Conservation (phyloP, 2,329 filamentous ascomycete genomes). For the Alternaria arbusti region DNA sequence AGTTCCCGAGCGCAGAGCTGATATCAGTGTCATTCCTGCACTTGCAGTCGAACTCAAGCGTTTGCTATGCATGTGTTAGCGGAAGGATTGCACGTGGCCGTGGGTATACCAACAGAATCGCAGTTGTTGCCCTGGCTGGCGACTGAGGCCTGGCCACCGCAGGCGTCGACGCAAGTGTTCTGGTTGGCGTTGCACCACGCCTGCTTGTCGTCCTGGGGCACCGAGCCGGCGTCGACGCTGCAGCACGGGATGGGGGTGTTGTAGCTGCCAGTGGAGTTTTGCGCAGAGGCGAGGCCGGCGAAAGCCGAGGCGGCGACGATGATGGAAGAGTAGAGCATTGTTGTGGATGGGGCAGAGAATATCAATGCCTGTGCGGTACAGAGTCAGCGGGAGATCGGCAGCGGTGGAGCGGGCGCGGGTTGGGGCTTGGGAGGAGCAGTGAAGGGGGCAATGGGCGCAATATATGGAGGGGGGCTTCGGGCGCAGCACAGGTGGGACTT, state of each 20-base stretch:
- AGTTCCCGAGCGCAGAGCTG: slow-evolving; percentile 48
- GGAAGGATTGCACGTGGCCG: neutral
- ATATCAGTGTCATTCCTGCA: slow-evolving; percentile 65
- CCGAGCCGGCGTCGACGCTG: slow-evolving; percentile 51
- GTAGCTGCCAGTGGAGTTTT: slow-evolving; percentile 44
- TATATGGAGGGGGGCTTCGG: neutral
- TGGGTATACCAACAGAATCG: slow-evolving; percentile 58
- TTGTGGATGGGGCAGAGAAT: slow-evolving; percentile 32
- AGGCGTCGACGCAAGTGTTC: slow-evolving; percentile 67
- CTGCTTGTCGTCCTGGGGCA: slow-evolving; percentile 47
- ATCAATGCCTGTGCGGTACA: slow-evolving; percentile 45
- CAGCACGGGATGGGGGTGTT: slow-evolving; percentile 45
- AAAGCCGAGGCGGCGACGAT: slow-evolving; percentile 56
- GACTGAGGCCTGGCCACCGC: slow-evolving; percentile 54
- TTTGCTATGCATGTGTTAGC: slow-evolving; percentile 49
- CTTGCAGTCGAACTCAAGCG: slow-evolving; percentile 62
- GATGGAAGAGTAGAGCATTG: slow-evolving; percentile 58
- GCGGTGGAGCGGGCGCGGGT: slow-evolving; percentile 10
- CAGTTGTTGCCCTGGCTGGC: slow-evolving; percentile 60
- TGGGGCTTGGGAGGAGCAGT: neutral
- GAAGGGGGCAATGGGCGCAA: slow-evolving; percentile 13
- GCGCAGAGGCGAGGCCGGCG: slow-evolving; percentile 53
- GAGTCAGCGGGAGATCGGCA: slow-evolving; percentile 35
- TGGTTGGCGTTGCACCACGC: slow-evolving; percentile 65
- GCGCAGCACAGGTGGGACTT: slow-evolving; percentile 7